Evolutionary conservation across 495 filamentous ascomycete genomes (phyloP).

Genomic region (Corynascus novoguineensis): DNA sequence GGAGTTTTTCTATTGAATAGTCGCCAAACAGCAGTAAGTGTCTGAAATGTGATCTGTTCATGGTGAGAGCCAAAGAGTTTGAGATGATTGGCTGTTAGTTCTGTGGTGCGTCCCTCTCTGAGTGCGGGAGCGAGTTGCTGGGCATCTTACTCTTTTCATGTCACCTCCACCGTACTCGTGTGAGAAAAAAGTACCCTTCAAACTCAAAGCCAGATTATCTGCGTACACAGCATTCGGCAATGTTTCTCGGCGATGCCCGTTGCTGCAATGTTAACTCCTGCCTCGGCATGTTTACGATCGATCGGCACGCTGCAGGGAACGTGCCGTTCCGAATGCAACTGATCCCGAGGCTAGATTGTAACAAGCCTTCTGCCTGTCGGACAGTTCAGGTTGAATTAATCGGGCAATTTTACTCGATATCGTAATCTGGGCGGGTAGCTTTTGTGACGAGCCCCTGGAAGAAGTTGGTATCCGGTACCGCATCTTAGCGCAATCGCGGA

Average conservation of each 20-base stretch:
- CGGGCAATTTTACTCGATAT: neutral
- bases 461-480: too few species aligned
- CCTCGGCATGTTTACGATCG: neutral
- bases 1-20: neutral
- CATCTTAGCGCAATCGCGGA: too few species aligned
- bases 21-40: neutral
- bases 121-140: neutral
- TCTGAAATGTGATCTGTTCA: neutral
- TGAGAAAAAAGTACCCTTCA: too few species aligned
- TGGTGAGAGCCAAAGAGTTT: neutral
- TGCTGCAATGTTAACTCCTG: neutral
- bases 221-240: neutral
- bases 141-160: neutral
- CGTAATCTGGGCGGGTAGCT: neutral
- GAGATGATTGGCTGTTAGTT: neutral
- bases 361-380: neutral
- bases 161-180: neutral
- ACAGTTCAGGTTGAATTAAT: neutral
- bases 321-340: neutral
- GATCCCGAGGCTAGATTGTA: neutral
- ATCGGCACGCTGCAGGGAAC: neutral
- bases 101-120: neutral
- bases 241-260: neutral
- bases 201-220: neutral
- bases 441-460: too few species aligned